Conservation (phyloP, 2,329 filamentous ascomycete species). For the Dactylonectria estremocensis region DNA sequence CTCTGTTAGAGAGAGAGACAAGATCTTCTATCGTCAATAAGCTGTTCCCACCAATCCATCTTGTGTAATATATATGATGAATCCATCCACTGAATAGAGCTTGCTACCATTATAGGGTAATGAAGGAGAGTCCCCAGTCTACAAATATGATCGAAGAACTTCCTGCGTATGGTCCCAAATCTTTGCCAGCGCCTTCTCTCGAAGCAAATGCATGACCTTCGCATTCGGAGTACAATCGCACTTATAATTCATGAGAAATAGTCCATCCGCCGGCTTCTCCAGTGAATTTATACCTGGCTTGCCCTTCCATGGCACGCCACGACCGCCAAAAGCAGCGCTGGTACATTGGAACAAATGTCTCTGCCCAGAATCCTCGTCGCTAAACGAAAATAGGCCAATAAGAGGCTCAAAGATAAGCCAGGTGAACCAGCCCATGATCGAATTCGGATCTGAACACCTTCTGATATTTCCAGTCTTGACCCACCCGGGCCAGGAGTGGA, state of each 20-base stretch:
- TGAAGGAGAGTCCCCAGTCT: background rate
- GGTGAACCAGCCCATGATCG: slow-evolving; percentile 48
- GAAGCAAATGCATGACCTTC: slow-evolving; percentile 47
- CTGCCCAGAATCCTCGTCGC: slow-evolving; percentile 53
- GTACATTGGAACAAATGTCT: slow-evolving; percentile 55
- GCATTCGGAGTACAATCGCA: slow-evolving; percentile 52
- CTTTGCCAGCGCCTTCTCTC: slow-evolving; percentile 48
- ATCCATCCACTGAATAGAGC: no score
- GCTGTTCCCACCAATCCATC: no score
- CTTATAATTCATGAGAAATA: slow-evolving; percentile 54
- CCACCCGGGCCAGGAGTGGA: slow-evolving; percentile 49
- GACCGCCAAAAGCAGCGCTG: slow-evolving; percentile 55
- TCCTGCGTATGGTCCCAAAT: slow-evolving; percentile 54
- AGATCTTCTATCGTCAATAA: no score
- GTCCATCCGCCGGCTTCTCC: slow-evolving; percentile 44
- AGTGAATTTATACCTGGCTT: slow-evolving; percentile 49
- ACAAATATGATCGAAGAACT: slow-evolving; percentile 44
- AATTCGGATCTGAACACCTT: slow-evolving; percentile 47
- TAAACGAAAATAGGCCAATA: slow-evolving; percentile 47
- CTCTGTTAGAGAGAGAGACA: no score
- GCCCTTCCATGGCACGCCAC: slow-evolving; percentile 52
- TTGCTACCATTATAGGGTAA: no score
- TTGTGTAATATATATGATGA: no score
- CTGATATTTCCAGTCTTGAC: slow-evolving; percentile 49
- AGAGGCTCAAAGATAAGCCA: slow-evolving; percentile 53